Evolutionary conservation across 768 basidiomycete species (phyloP), one percentile per base, ranked within the genome.

Genomic region (Tremella fuciformis): DNA sequence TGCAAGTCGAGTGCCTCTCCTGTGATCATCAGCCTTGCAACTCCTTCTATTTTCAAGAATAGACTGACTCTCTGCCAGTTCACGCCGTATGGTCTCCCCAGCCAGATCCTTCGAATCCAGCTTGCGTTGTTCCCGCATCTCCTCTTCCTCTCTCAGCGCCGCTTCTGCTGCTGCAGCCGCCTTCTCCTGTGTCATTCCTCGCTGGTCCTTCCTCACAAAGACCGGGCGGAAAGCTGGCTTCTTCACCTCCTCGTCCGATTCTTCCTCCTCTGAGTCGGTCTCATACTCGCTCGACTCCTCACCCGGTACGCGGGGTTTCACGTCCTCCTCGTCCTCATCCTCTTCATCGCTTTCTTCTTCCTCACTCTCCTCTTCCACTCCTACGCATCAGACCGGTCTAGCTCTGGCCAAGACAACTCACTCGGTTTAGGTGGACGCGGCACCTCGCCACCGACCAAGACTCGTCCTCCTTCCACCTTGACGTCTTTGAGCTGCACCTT

Each of bases 61-160:
- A 56, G 29, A 81, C 88, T 47, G 62, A 94, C 96, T 94, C 80
- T 91, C 89, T 3, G 88, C 86, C 24, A 99, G 78, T 78, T 97
- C 94, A 21, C 93, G 83, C 61, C 83, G 83, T 65, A 99, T 96
- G 65, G 87, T 93, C 77, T 97, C 92, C 0, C 91, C 96, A 15
- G 96, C 94, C 64, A 99, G 80, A 66, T 91, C 85, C 65, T 96
- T 90, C 59, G 88, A 89, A 68, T 94, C 88, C 70, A 87, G 86
- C 73, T 86, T 85, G 50, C 91, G 83, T 72, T 92, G 86, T 72
- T 89, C 89, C 0, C 84, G 83, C 76, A 91, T 88, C 37, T 82
- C 79, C 52, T 89, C 88, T 63, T 86, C 86, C 73, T 80, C 83
- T 70, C 80, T 82, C 52, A 84, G 70, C 7, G 84, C 81, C 69